phyloP scores from a whole-genome alignment of 768 basidiomycete species.

The Hypholoma sublateritium region DNA sequence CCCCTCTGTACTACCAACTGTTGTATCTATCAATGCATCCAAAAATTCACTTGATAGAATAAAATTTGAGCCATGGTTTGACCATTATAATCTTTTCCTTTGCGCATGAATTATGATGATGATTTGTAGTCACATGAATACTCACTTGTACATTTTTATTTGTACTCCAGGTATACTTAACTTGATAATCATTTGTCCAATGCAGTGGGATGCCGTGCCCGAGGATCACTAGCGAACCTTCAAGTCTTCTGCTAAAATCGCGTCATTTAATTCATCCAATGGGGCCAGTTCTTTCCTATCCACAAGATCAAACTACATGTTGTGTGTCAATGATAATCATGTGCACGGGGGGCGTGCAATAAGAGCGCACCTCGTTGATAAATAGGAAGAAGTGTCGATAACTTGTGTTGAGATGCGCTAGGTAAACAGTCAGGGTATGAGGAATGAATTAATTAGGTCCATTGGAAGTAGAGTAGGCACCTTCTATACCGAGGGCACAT shows the following conservation, averaged over 20 bases:
- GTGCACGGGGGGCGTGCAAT: background rate
- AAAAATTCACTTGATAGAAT: background rate
- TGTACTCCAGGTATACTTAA: no score
- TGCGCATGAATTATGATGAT: background rate
- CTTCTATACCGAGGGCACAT: slow-evolving; percentile 97
- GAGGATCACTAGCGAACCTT: slow-evolving; percentile 36
- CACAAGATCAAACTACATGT: slow-evolving; percentile 80
- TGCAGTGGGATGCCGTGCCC: no score
- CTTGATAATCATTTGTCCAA: no score
- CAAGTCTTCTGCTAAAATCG: slow-evolving; percentile 61
- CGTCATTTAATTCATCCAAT: slow-evolving; percentile 92
- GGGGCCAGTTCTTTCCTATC: slow-evolving; percentile 96
- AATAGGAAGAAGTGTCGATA: slow-evolving; percentile 98
- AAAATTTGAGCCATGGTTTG: no score
- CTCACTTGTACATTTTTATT: no score
- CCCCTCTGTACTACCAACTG: background rate
- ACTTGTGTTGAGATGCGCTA: slow-evolving; percentile 97
- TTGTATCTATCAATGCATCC: slow-evolving; percentile 1
- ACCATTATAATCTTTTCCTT: no score
- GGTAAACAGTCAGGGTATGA: background rate
- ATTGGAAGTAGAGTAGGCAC: slow-evolving; percentile 38
- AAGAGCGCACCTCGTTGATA: slow-evolving; percentile 77
- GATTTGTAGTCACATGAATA: background rate
- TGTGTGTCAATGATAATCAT: slow-evolving; percentile 1
- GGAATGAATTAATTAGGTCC: background rate